Base-by-base conservation (phyloP, 108 stramenopile species). In the Fragilariopsis cylindrus region DNA sequence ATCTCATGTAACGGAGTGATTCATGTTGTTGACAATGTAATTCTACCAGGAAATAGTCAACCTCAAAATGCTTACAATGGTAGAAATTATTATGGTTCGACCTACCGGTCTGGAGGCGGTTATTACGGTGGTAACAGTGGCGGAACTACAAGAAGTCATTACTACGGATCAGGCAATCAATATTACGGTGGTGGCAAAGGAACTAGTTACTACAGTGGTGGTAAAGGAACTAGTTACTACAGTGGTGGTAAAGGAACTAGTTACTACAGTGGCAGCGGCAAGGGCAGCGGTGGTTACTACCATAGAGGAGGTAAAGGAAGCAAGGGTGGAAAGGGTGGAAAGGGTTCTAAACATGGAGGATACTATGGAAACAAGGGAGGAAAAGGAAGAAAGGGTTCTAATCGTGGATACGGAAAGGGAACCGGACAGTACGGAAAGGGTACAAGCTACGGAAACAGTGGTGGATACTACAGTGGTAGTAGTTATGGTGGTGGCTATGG, bases 1-100 rank as follows among this genome's bases (percentile, higher is more conserved):
- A 63, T 63, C 9, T 7, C 62, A 4, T 63, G 62, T 11, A 63
- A 63, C 42, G 62, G 62, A 45, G 62, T 63, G 7, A 63, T 63
- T 44, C 62, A 63, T 12, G 62, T 63, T 0, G 62, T 63, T 4
- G 62, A 63, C 62, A 44, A 63, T 11, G 43, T 63, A n/a, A 7
- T 63, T 6, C 19, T 63, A 16, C 62, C 62, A 6, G 62, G 62
- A 9, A 30, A 30, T 30, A 30, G 2, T 30, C 30, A 30, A 30
- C 42, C 42, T n/a, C 42, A 21, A 40, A 30, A 30, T 11, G 16
- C 21, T 30, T 21, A 5, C 21, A 40, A 12, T 13, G 18, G 30
- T 7, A 40, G 60, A 1, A 8, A 21, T 9, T 43, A 5, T 11
- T 4, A 7, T 43, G 60, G 60, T 11, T 9, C 18, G 2, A 43